Evolutionary conservation across 2,329 filamentous ascomycete genomes (phyloP), one percentile per base, ranked within the genome.

Genomic region (Botrytis byssoidea): DNA sequence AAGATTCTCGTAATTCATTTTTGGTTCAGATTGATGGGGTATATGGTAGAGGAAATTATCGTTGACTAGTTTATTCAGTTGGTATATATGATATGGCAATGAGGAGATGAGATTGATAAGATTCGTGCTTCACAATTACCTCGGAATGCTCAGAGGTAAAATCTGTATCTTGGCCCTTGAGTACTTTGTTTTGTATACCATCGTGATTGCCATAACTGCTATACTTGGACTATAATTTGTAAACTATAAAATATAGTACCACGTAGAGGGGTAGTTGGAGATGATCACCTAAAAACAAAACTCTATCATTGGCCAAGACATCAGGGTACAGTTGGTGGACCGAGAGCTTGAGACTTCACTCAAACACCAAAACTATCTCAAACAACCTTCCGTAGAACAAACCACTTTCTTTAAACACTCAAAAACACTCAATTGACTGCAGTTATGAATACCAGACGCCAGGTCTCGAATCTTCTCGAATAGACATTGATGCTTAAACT

Each of bases 291-390:
- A 67, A 46, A 72, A 42, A 57, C 55, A 57, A 72, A 67, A 29
- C 61, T 59, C 66, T 67, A 72, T 59, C 70, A 72, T 72, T 72
- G 70, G 70, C 48, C 61, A 55, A 55, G 46, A 67, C 2, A 32
- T 37, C 60, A 72, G 60, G 48, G 48, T 67, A 72, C 61, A 67
- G 63, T n/a, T 44, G 60, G 71, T 25, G 48, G 63, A 68, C n/a
- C 32, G 25, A n/a, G 48, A 35, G 44, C 55, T 72, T 72, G 64
- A 69, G 63, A 72, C 64, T 69, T 48, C 71, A 61, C 40, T 68
- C 46, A 72, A 72, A 72, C 71, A 72, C 44, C 51, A 68, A 60
- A 60, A 59, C 18, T 46, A 55, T 63, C 40, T 60, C 67, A 51
- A 44, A 60, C 63, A 22, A 60, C 40, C 7, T 18, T 29, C 37